Evolutionary conservation across 805 yeast species (phyloP), one percentile per base, ranked within the genome.

Genomic region (Candida ficus): DNA sequence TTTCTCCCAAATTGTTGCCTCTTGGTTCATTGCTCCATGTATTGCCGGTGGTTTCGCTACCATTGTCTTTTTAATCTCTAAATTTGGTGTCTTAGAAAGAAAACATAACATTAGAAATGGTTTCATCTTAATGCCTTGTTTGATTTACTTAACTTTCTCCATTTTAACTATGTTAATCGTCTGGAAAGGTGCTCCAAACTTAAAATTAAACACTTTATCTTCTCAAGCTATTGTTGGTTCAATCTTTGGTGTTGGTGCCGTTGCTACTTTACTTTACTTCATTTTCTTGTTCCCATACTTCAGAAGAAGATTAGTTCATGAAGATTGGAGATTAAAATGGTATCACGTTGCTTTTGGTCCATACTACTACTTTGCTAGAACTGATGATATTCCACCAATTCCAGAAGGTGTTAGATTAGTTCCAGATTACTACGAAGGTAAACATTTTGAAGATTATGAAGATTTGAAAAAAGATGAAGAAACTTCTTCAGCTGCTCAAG

Each of bases 11-110:
- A 83, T 83, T 47, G 75, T 78, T 45, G 90, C 91, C 4, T 78
- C 89, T 11, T 83, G 90, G 90, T 78, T 80, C 54, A 77, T 83
- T 63, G 89, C 91, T 6, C 91, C 91, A 13, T 58, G 68, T 17
- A 65, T 83, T 43, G 83, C 90, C 13, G 91, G 88, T 45, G 52
- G 58, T 28, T 73, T 83, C 47, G 78, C 87, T 4, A 59, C 83
- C 4, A 62, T 75, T 32, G 57, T 79, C 38, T 83, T 82, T 58
- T 61, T 79, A 41, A 59, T 75, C 37, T 73, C 81, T 41, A 84
- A 83, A 58, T 80, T 57, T 50, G 52, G 61, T 40, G 84, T 83
- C 29, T 66, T 83, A 54, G 87, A 82, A 55, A 62, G 78, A 54
- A 75, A 73, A 52, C 60, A 73, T 44, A 68, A 74, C 23, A 53